Evolutionary conservation across 2,329 filamentous ascomycete species (phyloP).

Genomic region (Diaporthe citrichinensis): DNA sequence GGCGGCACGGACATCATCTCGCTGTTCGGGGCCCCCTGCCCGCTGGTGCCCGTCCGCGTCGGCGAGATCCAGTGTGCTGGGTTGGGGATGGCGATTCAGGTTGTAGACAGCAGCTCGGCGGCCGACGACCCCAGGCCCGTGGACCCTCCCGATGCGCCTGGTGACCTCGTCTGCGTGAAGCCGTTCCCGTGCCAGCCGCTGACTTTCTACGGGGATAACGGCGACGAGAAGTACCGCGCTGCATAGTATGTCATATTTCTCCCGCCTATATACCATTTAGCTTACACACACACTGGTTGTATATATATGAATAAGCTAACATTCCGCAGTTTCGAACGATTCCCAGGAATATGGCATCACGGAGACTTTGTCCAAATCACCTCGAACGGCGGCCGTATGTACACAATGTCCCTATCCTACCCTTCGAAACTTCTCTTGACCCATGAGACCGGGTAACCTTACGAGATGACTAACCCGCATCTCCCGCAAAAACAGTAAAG

Average conservation of each 20-base stretch:
- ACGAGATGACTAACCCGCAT: not conserved
- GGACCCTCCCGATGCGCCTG: conserved; percentile 75
- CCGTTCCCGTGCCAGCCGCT: conserved; percentile 94
- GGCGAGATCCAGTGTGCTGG: conserved; percentile 85
- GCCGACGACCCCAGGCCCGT: conserved; percentile 63
- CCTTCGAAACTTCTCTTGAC: too few relatives aligned
- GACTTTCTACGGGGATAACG: conserved; percentile 84
- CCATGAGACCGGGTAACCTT: not conserved
- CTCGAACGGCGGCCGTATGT: conserved; percentile 72
- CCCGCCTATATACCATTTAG: not conserved
- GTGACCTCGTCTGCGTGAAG: conserved; percentile 88
- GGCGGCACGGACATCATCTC: conserved; percentile 98
- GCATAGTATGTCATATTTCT: conserved; percentile 68
- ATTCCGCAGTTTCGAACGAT: conserved; percentile 77
- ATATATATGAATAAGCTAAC: not conserved
- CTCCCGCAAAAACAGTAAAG: conserved; percentile 60
- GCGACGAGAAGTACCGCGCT: conserved; percentile 81
- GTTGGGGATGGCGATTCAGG: conserved; percentile 82
- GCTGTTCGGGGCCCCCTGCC: conserved; percentile 89
- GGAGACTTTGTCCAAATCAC: conserved; percentile 87
- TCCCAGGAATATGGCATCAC: conserved; percentile 88
- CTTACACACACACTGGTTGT: too few relatives aligned
- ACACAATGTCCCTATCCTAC: not conserved
- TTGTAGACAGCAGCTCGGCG: conserved; percentile 68
- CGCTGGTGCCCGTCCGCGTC: conserved; percentile 77